Evolutionary conservation across 2,329 filamentous ascomycete genomes (phyloP), one percentile per base, ranked within the genome.

Genomic region (Xylaria sp.): DNA sequence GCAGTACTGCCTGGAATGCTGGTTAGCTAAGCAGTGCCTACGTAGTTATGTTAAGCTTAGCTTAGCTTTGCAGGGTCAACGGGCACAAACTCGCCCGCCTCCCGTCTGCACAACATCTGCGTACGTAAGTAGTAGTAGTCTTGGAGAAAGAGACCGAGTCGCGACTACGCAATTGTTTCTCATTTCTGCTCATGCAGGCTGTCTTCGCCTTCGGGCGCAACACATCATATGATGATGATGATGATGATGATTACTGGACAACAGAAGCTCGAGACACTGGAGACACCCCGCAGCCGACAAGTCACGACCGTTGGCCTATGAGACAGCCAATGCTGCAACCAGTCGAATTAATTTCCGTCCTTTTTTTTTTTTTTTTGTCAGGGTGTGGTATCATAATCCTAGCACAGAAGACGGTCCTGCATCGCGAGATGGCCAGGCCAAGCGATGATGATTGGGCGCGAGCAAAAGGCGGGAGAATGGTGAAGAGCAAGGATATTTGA

Each of bases 21-120:
- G 72, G 71, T 72, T 72, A 73, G 73, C 74, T 75, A 71, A 75
- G 64, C 62, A 68, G 59, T n/a, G 18, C 12, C 33, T 23, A 12
- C 15, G 8, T 43, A 43, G 41, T 1, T 20, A n/a, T 18, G 41
- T n/a, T 46, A 18, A n/a, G 41, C 13, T 46, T 55, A n/a, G 41
- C 13, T 46, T 55, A 59, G 54, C 33, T 55, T 55, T 25, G 9
- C 12, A n/a, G 43, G 64, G n/a, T 20, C 33, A 7, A 48, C 64
- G 54, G 67, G 67, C 60, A 36, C 49, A 63, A 58, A 62, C 43
- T 62, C 23, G 56, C 33, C 69, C 69, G 69, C 28, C 28, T 51
- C 59, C 69, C 66, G 58, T 31, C 52, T 48, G 20, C 62, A 28
- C 51, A 52, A n/a, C 62, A 60, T 43, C n/a, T 62, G 62, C 43